Percentiles rank a stretch among this genome's conserved stretches.
phyloP scores from a whole-genome alignment of 1,284 basidiomycete species.

The Melampsora larici-populina region DNA sequence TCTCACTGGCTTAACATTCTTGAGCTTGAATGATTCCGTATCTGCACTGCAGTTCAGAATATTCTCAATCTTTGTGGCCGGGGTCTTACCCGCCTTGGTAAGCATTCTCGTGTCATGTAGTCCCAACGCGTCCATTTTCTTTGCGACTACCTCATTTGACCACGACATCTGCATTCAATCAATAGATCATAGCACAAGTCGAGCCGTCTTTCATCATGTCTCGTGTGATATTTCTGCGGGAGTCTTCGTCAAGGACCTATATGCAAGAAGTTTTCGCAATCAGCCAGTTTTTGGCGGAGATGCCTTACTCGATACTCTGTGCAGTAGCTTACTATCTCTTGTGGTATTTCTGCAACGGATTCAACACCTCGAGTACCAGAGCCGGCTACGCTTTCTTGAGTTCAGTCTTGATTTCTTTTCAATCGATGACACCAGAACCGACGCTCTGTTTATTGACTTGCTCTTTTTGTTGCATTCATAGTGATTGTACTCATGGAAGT shows the following conservation, averaged over 20 bases:
- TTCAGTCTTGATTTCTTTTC: neutral
- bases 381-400: slow-evolving; percentile 40
- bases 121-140: slow-evolving; percentile 50
- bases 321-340: slow-evolving; percentile 70
- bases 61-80: slow-evolving; percentile 61
- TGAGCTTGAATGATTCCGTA: slow-evolving; percentile 67
- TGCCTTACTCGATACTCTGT: slow-evolving; percentile 69
- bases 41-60: slow-evolving; percentile 78
- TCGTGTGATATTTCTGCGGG: slow-evolving; percentile 67
- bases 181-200: slow-evolving; percentile 71
- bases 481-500: neutral
- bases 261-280: slow-evolving; percentile 77
- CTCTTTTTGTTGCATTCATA: no score
- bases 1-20: slow-evolving; percentile 76
- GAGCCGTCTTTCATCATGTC: slow-evolving; percentile 83
- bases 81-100: slow-evolving; percentile 69
- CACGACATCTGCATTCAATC: no score
- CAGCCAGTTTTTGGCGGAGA: slow-evolving; percentile 75
- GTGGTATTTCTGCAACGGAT: slow-evolving; percentile 24
- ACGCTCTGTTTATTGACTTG: neutral
- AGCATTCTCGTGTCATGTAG: slow-evolving; percentile 60
- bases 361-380: slow-evolving; percentile 2
- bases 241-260: slow-evolving; percentile 64
- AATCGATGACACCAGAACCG: neutral
- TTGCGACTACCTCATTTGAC: slow-evolving; percentile 59